phyloP scores from a whole-genome alignment of 129 eudicot species.

The Helianthus tuberosus region DNA sequence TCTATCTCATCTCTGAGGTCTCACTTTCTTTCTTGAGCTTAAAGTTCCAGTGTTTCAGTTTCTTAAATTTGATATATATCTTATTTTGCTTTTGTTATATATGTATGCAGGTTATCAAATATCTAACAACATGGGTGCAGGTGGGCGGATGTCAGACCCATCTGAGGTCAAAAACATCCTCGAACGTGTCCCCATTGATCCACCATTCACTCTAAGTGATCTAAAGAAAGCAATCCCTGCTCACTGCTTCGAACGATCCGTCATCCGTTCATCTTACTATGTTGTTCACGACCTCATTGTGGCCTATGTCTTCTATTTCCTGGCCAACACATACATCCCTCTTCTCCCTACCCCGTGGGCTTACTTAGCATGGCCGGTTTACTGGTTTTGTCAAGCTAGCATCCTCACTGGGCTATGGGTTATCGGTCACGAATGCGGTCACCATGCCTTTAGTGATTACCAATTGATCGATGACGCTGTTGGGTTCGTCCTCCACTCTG shows the following conservation, averaged over 20 bases:
- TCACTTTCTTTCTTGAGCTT: neutral
- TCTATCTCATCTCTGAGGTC: neutral
- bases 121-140: conserved; percentile 22
- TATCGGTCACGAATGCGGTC: conserved; percentile 41
- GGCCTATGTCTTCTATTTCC: conserved; percentile 28
- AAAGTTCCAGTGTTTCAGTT: neutral
- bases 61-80: neutral
- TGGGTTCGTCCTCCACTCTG: conserved; percentile 34
- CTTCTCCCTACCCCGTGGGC: conserved; percentile 24
- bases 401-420: conserved; percentile 44
- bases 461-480: conserved; percentile 38
- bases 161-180: conserved; percentile 9
- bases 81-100: neutral
- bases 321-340: conserved; percentile 31
- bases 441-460: conserved; percentile 36
- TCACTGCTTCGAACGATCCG: conserved; percentile 34
- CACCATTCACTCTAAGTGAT: conserved; percentile 37
- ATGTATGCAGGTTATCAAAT: neutral
- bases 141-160: conserved; percentile 32
- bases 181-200: conserved; percentile 29
- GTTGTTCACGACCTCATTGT: conserved; percentile 39
- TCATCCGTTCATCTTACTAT: conserved; percentile 31
- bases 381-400: conserved; percentile 39
- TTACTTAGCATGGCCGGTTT: conserved; percentile 38
- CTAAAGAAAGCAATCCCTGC: conserved; percentile 44